A percentile compares a stretch with the other conserved stretches of the same genome.
Conservation (phyloP, 768 basidiomycete species). For the Amanita pseudoporphyria region DNA sequence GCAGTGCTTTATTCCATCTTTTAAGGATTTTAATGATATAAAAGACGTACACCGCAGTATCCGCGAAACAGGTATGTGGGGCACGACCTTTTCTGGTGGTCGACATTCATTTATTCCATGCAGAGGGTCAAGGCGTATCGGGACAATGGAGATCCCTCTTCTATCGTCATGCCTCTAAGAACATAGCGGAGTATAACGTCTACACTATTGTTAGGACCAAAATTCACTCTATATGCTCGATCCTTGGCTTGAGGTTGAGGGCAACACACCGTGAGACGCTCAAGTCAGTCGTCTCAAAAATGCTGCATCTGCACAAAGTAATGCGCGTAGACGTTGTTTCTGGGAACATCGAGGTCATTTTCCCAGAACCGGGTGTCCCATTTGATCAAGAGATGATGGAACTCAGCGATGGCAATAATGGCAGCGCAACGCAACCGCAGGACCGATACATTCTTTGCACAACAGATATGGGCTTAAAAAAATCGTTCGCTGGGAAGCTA, state of each 20-base stretch:
- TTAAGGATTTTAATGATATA: not conserved
- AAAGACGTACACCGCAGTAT: not conserved
- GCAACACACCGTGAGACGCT: not conserved
- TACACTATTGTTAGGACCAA: not conserved
- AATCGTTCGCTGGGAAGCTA: not conserved
- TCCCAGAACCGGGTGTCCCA: not conserved
- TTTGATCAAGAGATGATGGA: not conserved
- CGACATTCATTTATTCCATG: not conserved
- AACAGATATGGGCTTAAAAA: slow-evolving; percentile 1
- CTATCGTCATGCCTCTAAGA: not conserved
- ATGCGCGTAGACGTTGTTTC: not conserved
- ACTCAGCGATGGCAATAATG: not conserved
- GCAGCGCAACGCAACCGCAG: not conserved
- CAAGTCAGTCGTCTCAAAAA: not conserved
- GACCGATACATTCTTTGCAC: not conserved
- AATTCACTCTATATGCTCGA: not conserved
- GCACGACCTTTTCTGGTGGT: not conserved
- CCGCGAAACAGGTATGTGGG: not conserved
- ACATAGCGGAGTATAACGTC: not conserved
- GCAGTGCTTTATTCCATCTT: not conserved
- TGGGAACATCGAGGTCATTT: not conserved
- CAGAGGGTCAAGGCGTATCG: not conserved
- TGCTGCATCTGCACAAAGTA: not conserved
- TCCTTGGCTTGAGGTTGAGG: not conserved
- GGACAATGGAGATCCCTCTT: not conserved